These are phyloP conservation scores for Aspergillus bridgeri DNA, from an alignment of 495 filamentous ascomycete genomes.

Conservation along the genomic window DNA sequence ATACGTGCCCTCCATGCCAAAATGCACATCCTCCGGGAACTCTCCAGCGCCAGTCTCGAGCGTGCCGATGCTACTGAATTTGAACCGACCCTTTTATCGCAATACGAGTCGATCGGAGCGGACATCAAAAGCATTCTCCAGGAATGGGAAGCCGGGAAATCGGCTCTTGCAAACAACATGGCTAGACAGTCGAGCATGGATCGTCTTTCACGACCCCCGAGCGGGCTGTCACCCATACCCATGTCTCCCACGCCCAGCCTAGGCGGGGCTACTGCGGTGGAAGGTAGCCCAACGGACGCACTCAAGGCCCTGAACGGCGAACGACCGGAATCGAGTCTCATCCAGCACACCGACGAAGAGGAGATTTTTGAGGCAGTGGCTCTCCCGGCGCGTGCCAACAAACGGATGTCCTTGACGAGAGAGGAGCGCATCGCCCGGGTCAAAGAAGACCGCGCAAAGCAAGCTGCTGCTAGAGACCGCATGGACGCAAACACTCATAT, in stretches of 20 bases:
- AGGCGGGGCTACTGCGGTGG: constrained; percentile 80
- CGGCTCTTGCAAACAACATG: constrained; percentile 68
- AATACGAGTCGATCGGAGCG: constrained; percentile 90
- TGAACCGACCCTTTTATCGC: constrained; percentile 70
- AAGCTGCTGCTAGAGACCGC: constrained; percentile 65
- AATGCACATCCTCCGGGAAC: constrained; percentile 87
- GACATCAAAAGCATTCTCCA: constrained; percentile 80
- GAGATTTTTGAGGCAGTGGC: constrained; percentile 92
- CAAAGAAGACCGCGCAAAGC: constrained; percentile 75
- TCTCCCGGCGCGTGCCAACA: constrained; percentile 54
- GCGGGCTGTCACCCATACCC: constrained; percentile 60
- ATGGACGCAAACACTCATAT: constrained; percentile 78
- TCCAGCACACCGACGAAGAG: constrained; percentile 51
- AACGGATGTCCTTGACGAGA: constrained; percentile 68
- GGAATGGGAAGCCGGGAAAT: constrained; percentile 87
- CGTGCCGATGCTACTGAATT: constrained; percentile 65
- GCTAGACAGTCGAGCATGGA: constrained; percentile 52
- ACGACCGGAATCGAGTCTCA: constrained; percentile 27
- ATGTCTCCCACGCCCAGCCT: constrained; percentile 76
- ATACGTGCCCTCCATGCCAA: constrained; percentile 93
- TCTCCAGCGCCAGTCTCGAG: constrained; percentile 73
- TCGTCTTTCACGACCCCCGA: constrained; percentile 64
- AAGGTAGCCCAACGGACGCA: constrained; percentile 73
- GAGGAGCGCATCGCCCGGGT: constrained; percentile 88
- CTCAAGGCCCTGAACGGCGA: constrained; percentile 73